Percentiles rank a stretch among this genome's conserved stretches.
Conservation (phyloP, 345 rosid species). For the Populus deltoides region DNA sequence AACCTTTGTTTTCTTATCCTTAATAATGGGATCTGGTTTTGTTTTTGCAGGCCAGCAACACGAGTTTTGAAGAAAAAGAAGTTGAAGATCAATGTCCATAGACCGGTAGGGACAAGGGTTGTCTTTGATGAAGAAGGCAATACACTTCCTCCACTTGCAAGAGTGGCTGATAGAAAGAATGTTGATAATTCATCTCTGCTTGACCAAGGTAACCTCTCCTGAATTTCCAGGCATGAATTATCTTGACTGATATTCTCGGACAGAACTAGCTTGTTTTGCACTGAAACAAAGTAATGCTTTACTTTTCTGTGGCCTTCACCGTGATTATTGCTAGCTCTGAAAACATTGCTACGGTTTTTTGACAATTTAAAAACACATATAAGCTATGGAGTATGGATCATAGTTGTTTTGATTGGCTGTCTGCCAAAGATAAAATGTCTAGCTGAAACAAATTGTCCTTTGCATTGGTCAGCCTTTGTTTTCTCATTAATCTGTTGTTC, state of each 20-base stretch:
- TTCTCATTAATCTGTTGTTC: background rate
- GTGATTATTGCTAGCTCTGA: no score
- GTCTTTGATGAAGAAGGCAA: constrained; percentile 89
- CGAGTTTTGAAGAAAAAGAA: constrained; percentile 77
- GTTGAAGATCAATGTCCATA: constrained; percentile 77
- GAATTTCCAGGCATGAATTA: background rate
- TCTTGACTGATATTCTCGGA: no score
- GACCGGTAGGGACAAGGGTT: constrained; percentile 71
- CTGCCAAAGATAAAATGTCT: background rate
- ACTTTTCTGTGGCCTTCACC: no score
- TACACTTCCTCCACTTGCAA: constrained; percentile 72
- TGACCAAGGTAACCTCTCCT: constrained; percentile 55
- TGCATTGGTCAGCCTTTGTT: background rate
- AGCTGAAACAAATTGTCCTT: background rate
- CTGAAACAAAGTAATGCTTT: no score
- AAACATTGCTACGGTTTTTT: background rate
- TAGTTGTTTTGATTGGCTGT: background rate
- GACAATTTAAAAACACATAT: no score
- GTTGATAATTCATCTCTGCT: constrained; percentile 39
- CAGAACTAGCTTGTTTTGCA: no score
- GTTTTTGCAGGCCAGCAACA: constrained; percentile 54
- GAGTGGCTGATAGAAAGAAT: constrained; percentile 51
- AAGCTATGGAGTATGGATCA: no score
- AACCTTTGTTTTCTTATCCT: background rate
- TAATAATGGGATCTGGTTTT: background rate